Percentiles rank a stretch among this genome's conserved stretches.
Evolutionary conservation across 2,329 filamentous ascomycete species (phyloP).

Genomic region (Aspergillus calidoustus): DNA sequence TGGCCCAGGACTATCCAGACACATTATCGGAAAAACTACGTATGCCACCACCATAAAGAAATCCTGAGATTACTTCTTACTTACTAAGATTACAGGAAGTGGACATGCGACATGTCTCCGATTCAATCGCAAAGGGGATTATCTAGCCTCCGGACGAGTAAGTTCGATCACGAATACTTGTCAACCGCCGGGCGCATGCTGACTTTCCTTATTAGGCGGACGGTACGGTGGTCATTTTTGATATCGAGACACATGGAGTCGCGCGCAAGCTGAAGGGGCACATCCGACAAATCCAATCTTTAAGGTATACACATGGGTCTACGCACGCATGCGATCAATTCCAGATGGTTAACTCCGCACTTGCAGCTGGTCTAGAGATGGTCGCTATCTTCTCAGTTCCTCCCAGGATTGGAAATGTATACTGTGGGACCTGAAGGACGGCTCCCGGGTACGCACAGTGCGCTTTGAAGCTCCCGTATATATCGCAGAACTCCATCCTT

Average conservation of each 20-base stretch:
- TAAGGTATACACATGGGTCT: constrained; percentile 58
- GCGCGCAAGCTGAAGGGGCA: constrained; percentile 93
- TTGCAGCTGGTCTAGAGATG: constrained; percentile 83
- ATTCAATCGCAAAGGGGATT: constrained; percentile 94
- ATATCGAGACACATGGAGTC: constrained; percentile 95
- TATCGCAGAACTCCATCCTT: constrained; percentile 92
- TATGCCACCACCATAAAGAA: constrained; percentile 39
- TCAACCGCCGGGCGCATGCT: constrained; percentile 13
- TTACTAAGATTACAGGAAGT: constrained; percentile 50
- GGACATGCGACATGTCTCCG: constrained; percentile 71
- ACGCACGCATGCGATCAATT: background rate
- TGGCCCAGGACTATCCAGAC: constrained; percentile 85
- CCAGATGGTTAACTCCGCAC: constrained; percentile 11
- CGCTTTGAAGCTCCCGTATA: constrained; percentile 93
- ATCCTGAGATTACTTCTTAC: background rate
- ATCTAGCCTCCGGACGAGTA: constrained; percentile 89
- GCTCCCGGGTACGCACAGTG: constrained; percentile 76
- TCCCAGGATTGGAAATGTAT: constrained; percentile 97
- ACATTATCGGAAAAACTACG: constrained; percentile 86
- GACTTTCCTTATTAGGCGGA: constrained; percentile 60
- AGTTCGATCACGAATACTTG: constrained; percentile 24
- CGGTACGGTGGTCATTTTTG: constrained; percentile 93
- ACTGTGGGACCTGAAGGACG: constrained; percentile 85
- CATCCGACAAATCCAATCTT: constrained; percentile 87
- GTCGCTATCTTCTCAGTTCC: constrained; percentile 86